phyloP scores from a whole-genome alignment of 2,329 filamentous ascomycete genomes.

The Septoria petroselini region DNA sequence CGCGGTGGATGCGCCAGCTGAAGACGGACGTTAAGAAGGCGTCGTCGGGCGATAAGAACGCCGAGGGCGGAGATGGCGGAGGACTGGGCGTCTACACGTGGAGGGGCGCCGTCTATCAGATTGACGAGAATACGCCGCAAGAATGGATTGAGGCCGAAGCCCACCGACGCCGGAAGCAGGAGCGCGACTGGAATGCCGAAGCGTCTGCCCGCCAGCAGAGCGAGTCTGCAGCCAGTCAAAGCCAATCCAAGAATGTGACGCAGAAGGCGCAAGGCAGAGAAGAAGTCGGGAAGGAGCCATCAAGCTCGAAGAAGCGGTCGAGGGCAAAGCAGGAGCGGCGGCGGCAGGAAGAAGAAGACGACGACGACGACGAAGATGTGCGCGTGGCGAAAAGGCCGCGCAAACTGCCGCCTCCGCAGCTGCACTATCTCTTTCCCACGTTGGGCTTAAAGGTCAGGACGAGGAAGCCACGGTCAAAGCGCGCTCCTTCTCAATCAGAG shows the following conservation, averaged over 20 bases:
- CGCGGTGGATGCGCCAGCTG: conserved; percentile 14
- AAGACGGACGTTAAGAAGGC: conserved; percentile 20
- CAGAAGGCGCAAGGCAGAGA: background rate
- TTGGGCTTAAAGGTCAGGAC: conserved; percentile 1
- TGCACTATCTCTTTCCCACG: conserved; percentile 6
- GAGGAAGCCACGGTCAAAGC: conserved; percentile 1
- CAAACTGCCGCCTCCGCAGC: conserved; percentile 4
- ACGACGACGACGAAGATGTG: conserved; percentile 2
- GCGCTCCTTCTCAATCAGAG: no score
- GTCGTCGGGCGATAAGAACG: conserved; percentile 15
- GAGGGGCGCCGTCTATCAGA: conserved; percentile 22
- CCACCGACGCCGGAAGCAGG: conserved; percentile 5
- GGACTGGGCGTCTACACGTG: conserved; percentile 16
- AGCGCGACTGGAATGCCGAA: conserved; percentile 3
- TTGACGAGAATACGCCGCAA: conserved; percentile 23
- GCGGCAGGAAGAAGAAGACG: background rate
- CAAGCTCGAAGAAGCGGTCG: background rate
- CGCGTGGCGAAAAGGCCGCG: conserved; percentile 8
- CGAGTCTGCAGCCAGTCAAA: background rate
- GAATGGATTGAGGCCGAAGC: conserved; percentile 25
- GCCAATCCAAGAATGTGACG: background rate
- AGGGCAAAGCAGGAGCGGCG: background rate
- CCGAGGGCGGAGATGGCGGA: background rate
- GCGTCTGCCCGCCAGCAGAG: conserved; percentile 1
- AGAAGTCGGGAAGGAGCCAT: background rate